Evolutionary conservation across 225 moss, liverwort and hornwort species (phyloP).

Genomic region (Rhytidiadelphus loreus): DNA sequence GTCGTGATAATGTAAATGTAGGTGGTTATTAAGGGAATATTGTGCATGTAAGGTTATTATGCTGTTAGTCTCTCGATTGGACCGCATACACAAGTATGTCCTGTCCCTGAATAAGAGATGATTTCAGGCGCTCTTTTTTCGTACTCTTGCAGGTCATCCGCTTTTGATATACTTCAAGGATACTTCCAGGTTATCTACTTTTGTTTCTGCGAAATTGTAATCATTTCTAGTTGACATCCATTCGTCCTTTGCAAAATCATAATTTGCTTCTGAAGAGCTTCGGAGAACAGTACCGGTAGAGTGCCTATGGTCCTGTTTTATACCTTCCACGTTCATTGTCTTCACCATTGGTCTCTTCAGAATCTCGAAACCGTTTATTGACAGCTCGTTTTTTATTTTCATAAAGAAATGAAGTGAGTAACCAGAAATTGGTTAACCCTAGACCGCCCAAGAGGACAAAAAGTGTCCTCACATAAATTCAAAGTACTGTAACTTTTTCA

Average conservation of each 20-base stretch:
- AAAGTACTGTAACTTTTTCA: no score
- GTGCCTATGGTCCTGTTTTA: neutral
- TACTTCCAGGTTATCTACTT: neutral
- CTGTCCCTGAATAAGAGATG: slow-evolving; percentile 34
- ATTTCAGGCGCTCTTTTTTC: neutral
- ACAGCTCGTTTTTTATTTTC: neutral
- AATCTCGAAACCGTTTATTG: neutral
- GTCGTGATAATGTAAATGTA: slow-evolving; percentile 19
- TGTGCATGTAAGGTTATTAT: slow-evolving; percentile 12
- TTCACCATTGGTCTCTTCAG: neutral
- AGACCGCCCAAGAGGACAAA: no score
- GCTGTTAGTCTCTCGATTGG: slow-evolving; percentile 21
- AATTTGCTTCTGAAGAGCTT: neutral
- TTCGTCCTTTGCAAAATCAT: neutral
- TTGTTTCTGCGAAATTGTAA: neutral
- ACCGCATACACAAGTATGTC: slow-evolving; percentile 35
- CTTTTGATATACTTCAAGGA: neutral
- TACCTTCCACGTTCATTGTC: neutral
- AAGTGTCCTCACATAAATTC: no score
- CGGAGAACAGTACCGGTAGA: neutral
- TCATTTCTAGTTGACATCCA: neutral
- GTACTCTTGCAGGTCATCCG: neutral
- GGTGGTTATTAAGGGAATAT: slow-evolving; percentile 11
- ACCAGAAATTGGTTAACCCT: no score
- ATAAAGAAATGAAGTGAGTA: neutral